Evolutionary conservation across 257 asterid species (phyloP), one percentile per base, ranked within the genome.

Genomic region (Ilex aquifolium): DNA sequence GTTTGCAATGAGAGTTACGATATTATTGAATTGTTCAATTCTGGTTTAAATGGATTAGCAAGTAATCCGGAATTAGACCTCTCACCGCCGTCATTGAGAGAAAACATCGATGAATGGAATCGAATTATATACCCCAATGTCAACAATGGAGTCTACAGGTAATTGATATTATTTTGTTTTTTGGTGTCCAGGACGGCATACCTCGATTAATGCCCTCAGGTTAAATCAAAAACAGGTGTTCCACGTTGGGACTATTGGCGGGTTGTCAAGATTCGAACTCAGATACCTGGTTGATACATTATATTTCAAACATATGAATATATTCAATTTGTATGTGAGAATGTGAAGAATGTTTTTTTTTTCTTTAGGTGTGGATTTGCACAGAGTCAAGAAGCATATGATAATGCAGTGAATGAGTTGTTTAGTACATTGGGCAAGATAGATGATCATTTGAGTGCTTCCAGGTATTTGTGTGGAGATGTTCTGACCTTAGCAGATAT

Each of bases 101-200:
- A 70, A 16, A 57, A 72, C 76, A 89, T 93, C 50, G 80, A 76
- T 2, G 77, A 76, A 14, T 93, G 99, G 99, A 89, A 93, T 65
- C 74, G 55, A 42, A 70, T 87, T 10, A 87, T 93, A n/a, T 88
- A 93, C 63, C 91, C 95, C 44, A 85, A 54, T 27, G 66, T 89
- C 68, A 93, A 93, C 72, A 93, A 89, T 70, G 99, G 97, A 2
- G 99, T 90, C 1, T 93, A 93, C 65, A 81, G 95, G 98, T 91
- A 60, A 16, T 44, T 39, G 32, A 27, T 61, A 48, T 12, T 4
- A 3, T 59, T 17, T 0, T 49, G 13, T 46, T n/a, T n/a, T n/a
- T n/a, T n/a, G n/a, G n/a, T n/a, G n/a, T n/a, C n/a, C n/a, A n/a
- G n/a, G n/a, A n/a, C n/a, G n/a, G n/a, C n/a, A n/a, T n/a, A n/a